These are phyloP conservation scores for Lenzites betulinus DNA, from an alignment of 768 basidiomycete species.

Conservation along the genomic window DNA sequence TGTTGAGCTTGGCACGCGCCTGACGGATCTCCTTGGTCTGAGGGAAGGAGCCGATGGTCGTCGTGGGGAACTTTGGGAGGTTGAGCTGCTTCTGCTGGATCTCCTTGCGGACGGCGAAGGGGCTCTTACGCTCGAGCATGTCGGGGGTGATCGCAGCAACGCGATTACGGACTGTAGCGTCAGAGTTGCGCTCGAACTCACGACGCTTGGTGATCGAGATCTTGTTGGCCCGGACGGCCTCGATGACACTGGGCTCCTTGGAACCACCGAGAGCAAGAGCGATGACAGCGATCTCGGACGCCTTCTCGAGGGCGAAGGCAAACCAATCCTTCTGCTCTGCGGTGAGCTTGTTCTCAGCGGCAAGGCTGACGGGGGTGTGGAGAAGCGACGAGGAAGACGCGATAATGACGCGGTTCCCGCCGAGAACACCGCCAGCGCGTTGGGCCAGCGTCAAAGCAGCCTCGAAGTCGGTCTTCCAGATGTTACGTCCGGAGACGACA, in stretches of 20 bases:
- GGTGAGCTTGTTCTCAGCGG: conserved; percentile 88
- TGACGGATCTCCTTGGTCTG: conserved; percentile 99
- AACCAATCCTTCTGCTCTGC: conserved; percentile 95
- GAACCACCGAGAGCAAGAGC: conserved; percentile 85
- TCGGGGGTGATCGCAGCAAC: conserved; percentile 89
- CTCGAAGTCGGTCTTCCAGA: conserved; percentile 97
- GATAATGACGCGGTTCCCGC: conserved; percentile 85
- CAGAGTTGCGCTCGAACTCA: conserved; percentile 90
- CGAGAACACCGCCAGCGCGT: conserved; percentile 82
- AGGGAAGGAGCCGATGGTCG: conserved; percentile 98
- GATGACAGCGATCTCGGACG: conserved; percentile 83
- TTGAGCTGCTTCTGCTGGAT: conserved; percentile 86
- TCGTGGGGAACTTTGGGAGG: conserved; percentile 97
- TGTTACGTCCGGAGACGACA: conserved; percentile 96
- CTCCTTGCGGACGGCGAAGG: conserved; percentile 85
- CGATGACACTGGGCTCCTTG: conserved; percentile 68
- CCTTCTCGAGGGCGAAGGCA: conserved; percentile 97
- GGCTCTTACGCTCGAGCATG: conserved; percentile 83
- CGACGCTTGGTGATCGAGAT: conserved; percentile 91
- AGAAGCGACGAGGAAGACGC: conserved; percentile 97
- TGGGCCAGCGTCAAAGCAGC: conserved; percentile 81
- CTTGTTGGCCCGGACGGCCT: conserved; percentile 87
- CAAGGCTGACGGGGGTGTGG: conserved; percentile 96
- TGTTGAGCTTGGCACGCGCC: conserved; percentile 93
- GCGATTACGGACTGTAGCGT: conserved; percentile 93